phyloP scores from a whole-genome alignment of 2,329 filamentous ascomycete genomes.

The Orbilia blumenaviensis region DNA sequence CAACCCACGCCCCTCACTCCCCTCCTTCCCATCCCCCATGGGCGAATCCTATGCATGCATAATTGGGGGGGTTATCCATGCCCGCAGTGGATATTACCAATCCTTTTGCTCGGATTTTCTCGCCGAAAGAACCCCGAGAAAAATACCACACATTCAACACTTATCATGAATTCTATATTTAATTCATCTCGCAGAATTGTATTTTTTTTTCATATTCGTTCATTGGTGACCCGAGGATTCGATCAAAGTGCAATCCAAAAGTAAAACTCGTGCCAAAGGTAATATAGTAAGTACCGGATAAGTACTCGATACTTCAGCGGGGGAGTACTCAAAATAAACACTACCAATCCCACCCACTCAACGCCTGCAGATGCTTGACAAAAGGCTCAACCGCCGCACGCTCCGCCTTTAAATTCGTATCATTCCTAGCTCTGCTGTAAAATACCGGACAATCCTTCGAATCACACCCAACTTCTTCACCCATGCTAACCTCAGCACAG shows the following conservation, averaged over 20 bases:
- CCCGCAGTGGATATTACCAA: conserved; percentile 29
- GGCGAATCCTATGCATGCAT: neutral
- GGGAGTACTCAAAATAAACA: neutral
- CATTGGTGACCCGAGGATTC: too few species aligned
- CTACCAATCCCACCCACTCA: conserved; percentile 49
- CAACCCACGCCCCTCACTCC: neutral
- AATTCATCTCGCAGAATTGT: too few species aligned
- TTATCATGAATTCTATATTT: too few species aligned
- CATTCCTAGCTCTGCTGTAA: conserved; percentile 76
- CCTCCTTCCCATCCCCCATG: neutral
- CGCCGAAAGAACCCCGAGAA: conserved; percentile 1
- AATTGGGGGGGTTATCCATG: neutral
- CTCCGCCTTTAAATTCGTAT: conserved; percentile 62
- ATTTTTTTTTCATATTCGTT: too few species aligned
- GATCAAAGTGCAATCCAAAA: too few species aligned
- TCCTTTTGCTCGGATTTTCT: neutral
- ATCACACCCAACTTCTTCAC: conserved; percentile 84
- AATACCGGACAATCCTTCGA: conserved; percentile 93
- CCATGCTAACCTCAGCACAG: conserved; percentile 76
- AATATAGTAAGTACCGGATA: neutral
- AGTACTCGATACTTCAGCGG: too few species aligned
- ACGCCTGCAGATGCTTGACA: conserved; percentile 61
- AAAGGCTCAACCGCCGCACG: conserved; percentile 62
- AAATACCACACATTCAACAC: conserved; percentile 15
- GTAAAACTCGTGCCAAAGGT: too few species aligned